Evolutionary conservation across 1,284 basidiomycete species (phyloP).

Genomic region (Agaricales sp.): DNA sequence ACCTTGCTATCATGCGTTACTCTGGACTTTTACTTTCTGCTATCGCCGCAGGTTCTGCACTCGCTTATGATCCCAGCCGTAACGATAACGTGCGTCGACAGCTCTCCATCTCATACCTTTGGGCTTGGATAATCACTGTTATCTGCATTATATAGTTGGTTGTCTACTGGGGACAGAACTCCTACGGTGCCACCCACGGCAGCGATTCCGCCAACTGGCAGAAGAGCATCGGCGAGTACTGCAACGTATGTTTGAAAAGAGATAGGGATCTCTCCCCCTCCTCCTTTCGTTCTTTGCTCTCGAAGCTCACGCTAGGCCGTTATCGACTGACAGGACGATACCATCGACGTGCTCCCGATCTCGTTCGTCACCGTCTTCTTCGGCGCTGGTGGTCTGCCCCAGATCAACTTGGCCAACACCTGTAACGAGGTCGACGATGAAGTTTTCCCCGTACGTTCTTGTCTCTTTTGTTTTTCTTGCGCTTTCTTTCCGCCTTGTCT

Average conservation of each 20-base stretch:
- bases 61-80: constrained; percentile 41
- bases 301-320: neutral
- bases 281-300: neutral
- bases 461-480: neutral
- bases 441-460: neutral
- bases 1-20: constrained; percentile 9
- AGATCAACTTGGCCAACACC: constrained; percentile 41
- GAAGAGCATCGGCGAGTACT: constrained; percentile 46
- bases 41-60: constrained; percentile 13
- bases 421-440: neutral
- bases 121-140: constrained; percentile 8
- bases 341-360: constrained; percentile 51
- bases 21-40: constrained; percentile 15
- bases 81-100: constrained; percentile 46
- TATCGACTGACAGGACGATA: constrained; percentile 32
- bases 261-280: too few relatives aligned
- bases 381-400: constrained; percentile 43
- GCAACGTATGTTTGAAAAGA: constrained; percentile 39
- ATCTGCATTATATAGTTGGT: too few relatives aligned
- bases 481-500: too few relatives aligned
- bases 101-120: neutral
- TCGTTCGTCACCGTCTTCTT: constrained; percentile 56
- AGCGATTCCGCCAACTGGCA: constrained; percentile 42
- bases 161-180: constrained; percentile 57
- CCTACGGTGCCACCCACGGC: constrained; percentile 44